Evolutionary conservation across 306 rosid species (phyloP), one percentile per base, ranked within the genome.

Genomic region (Trifolium pratense): DNA sequence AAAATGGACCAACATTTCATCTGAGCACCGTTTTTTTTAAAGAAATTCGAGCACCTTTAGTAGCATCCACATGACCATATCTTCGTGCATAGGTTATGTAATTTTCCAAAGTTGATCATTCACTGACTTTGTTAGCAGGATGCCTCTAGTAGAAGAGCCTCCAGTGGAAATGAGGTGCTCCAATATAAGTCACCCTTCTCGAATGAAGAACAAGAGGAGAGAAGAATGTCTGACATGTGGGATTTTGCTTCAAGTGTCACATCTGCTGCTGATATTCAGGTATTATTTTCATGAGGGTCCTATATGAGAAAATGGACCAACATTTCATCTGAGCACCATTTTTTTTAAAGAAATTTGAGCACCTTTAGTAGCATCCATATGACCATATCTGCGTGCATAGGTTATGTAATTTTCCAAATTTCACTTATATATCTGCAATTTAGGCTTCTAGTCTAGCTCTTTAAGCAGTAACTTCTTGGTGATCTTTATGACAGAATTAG

Each of bases 201-300:
- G 29, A 86, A 83, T 64, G 88, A 83, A 72, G 97, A 91, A 78
- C 98, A 79, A 75, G 98, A 94, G 79, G 98, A 94, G 86, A 87
- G 96, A 65, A 88, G 97, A 29, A 89, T 94, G 98, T 91, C 97
- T 49, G 98, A 88, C 79, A 78, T 91, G 74, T 94, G 96, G 2
- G 96, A 92, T 82, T 86, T 92, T 85, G 95, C 91, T 69, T 91
- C 97, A 17, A 89, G 95, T 75, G 89, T 91, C 74, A 86, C 97
- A 40, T 94, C 93, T 77, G 82, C 89, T 74, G 86, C 69, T 69
- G 80, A 80, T 61, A 80, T 63, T 15, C 80, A 75, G 77, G 84
- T 80, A 75, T 36, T 52, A 20, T 62, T 61, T 61, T 45, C 59
- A 75, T 64, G 23, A 15, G 31, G n/a, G 42, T 52, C 52, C 56